A percentile compares a stretch with the other conserved stretches of the same genome.
phyloP scores from a whole-genome alignment of 1,284 basidiomycete species.

The Leucoagaricus sp. region DNA sequence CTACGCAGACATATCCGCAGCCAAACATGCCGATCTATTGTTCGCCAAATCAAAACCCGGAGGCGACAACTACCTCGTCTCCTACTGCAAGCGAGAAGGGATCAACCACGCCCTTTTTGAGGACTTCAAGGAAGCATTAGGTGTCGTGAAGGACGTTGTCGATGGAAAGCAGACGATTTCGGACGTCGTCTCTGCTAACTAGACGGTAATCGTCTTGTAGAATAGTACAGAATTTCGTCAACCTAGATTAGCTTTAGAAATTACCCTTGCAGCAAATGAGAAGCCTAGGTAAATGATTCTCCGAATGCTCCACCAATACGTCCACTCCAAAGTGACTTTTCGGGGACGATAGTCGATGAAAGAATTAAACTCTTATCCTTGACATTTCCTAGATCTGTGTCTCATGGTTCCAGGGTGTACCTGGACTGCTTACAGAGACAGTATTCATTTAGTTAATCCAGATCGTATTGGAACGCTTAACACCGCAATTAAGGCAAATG shows the following conservation, averaged over 20 bases:
- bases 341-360: too few relatives aligned
- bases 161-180: slow-evolving; percentile 49
- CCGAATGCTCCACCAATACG: too few relatives aligned
- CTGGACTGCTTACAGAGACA: too few relatives aligned
- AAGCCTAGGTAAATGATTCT: too few relatives aligned
- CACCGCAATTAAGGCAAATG: too few relatives aligned
- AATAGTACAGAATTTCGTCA: neutral
- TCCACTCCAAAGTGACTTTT: too few relatives aligned
- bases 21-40: slow-evolving; percentile 84
- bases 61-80: slow-evolving; percentile 84
- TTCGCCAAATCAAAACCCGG: slow-evolving; percentile 85
- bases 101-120: slow-evolving; percentile 71
- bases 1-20: slow-evolving; percentile 82
- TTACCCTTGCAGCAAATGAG: neutral
- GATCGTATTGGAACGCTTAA: too few relatives aligned
- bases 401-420: too few relatives aligned
- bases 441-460: too few relatives aligned
- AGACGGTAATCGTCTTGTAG: neutral
- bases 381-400: too few relatives aligned
- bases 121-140: slow-evolving; percentile 63
- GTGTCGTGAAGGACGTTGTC: slow-evolving; percentile 67
- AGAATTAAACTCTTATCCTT: too few relatives aligned
- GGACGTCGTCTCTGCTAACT: slow-evolving; percentile 33
- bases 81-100: slow-evolving; percentile 70
- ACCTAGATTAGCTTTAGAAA: neutral